These are phyloP conservation scores for Fusarium haematococcum DNA, from an alignment of 2,329 filamentous ascomycete genomes.

Conservation along the genomic window DNA sequence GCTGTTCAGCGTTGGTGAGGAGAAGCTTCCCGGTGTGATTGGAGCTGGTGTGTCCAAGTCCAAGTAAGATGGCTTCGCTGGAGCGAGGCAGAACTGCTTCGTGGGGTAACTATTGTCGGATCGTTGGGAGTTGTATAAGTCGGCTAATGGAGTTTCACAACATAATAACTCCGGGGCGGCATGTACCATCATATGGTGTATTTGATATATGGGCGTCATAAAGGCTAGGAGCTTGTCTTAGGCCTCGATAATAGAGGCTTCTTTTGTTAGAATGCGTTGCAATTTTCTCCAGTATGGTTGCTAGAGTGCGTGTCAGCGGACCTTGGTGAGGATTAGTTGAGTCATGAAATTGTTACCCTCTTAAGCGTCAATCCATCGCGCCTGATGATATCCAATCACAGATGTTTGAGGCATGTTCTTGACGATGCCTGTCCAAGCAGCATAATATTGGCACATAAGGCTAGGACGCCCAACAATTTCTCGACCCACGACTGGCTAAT, in stretches of 20 bases:
- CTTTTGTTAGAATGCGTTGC: constrained; percentile 45
- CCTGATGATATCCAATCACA: background rate
- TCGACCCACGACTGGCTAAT: background rate
- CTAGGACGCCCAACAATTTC: background rate
- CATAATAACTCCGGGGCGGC: constrained; percentile 38
- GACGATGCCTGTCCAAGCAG: background rate
- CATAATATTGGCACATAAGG: background rate
- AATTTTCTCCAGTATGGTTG: constrained; percentile 18
- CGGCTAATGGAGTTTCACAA: constrained; percentile 32
- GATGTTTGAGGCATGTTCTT: background rate
- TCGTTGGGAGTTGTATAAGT: constrained; percentile 39
- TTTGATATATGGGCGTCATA: constrained; percentile 47
- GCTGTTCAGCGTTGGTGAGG: constrained; percentile 84
- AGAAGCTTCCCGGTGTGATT: constrained; percentile 92
- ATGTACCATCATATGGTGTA: constrained; percentile 48
- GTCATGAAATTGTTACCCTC: background rate
- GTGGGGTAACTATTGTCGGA: constrained; percentile 21
- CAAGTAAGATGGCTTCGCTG: constrained; percentile 58
- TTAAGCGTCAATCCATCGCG: background rate
- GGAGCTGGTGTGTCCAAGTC: constrained; percentile 89
- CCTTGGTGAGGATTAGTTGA: background rate
- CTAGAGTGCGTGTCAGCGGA: background rate
- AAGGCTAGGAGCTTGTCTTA: constrained; percentile 46
- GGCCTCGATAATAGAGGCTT: constrained; percentile 41
- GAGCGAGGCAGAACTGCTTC: background rate